Percentiles rank a stretch among this genome's conserved stretches.
Conservation (phyloP, 441 rosid species). For the Eruca vesicaria region DNA sequence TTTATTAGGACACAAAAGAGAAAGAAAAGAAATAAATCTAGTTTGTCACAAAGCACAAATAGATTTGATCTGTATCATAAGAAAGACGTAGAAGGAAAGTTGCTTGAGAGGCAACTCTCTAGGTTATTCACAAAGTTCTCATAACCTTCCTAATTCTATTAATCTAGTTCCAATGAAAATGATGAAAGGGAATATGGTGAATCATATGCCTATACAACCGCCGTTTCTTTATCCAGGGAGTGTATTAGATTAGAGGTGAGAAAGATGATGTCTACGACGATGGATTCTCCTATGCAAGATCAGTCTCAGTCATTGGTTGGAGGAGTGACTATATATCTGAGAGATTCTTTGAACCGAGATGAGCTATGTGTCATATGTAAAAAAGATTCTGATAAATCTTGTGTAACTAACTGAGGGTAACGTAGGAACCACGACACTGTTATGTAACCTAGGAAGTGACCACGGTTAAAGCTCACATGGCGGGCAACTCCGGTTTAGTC, state of each 20-base stretch:
- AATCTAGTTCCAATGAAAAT: too few relatives aligned
- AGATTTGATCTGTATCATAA: neutral
- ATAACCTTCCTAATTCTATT: too few relatives aligned
- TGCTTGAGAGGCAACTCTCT: neutral
- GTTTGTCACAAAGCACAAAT: neutral
- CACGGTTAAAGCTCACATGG: neutral
- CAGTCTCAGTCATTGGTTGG: too few relatives aligned
- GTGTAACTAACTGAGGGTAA: neutral
- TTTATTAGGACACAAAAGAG: too few relatives aligned
- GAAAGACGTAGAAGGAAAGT: neutral
- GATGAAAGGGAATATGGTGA: too few relatives aligned
- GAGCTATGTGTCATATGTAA: slow-evolving; percentile 9
- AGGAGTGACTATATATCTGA: too few relatives aligned
- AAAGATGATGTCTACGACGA: too few relatives aligned
- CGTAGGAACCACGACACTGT: slow-evolving; percentile 8
- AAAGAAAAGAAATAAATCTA: too few relatives aligned
- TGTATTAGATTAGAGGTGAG: too few relatives aligned
- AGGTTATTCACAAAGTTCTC: neutral
- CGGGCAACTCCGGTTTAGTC: neutral
- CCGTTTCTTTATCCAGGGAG: too few relatives aligned
- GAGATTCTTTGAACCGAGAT: slow-evolving; percentile 53
- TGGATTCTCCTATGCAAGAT: too few relatives aligned
- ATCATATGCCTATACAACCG: too few relatives aligned
- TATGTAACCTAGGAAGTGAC: neutral
- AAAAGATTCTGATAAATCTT: neutral